Evolutionary conservation across 1,284 basidiomycete species (phyloP).

Genomic region (Moniliophthora roreri): DNA sequence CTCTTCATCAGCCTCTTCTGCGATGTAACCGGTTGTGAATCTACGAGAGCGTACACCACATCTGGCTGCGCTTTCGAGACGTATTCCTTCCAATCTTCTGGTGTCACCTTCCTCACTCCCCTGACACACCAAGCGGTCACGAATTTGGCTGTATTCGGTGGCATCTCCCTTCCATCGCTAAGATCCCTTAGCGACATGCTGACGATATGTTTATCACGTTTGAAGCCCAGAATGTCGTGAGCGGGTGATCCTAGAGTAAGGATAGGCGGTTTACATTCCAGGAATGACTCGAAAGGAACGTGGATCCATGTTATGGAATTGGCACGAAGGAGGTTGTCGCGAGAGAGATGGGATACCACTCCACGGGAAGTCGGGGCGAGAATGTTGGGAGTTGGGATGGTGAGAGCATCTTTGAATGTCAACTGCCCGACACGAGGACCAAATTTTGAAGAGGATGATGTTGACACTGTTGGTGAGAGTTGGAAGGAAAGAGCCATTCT

Average conservation of each 20-base stretch:
- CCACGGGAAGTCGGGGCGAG: constrained; percentile 69
- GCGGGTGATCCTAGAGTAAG: neutral
- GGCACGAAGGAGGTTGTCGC: constrained; percentile 54
- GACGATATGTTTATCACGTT: constrained; percentile 37
- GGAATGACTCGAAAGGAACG: constrained; percentile 81
- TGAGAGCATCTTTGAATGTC: neutral
- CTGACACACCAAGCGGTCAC: constrained; percentile 59
- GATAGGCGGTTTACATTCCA: constrained; percentile 34
- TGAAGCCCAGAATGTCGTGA: constrained; percentile 1
- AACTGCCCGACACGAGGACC: neutral
- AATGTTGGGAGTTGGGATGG: constrained; percentile 59
- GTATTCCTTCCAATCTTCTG: constrained; percentile 53
- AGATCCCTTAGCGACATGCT: constrained; percentile 68
- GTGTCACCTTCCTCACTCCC: constrained; percentile 69
- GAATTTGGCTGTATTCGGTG: constrained; percentile 61
- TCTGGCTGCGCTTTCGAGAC: constrained; percentile 60
- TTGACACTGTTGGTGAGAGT: neutral
- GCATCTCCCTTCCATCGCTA: constrained; percentile 60
- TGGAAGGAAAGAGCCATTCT: neutral
- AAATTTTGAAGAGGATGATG: neutral
- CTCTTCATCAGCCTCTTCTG: constrained; percentile 52
- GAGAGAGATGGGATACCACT: constrained; percentile 69
- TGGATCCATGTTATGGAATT: constrained; percentile 60
- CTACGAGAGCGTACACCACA: constrained; percentile 67
- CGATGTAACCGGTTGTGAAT: constrained; percentile 52